Conservation (phyloP, 2,329 filamentous ascomycete species). For the Penicillium olsonii region DNA sequence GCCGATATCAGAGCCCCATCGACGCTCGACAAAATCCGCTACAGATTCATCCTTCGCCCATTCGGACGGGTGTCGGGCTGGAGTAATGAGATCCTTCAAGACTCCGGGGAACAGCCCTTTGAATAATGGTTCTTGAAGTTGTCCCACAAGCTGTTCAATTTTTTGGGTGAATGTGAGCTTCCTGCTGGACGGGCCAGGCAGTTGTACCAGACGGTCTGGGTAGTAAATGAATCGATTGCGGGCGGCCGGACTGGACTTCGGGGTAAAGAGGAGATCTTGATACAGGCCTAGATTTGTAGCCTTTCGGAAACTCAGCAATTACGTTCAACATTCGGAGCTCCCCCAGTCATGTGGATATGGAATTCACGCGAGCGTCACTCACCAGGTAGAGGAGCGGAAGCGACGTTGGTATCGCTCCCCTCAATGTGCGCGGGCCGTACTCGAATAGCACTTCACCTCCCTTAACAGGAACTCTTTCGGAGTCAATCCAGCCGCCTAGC, state of each 20-base stretch:
- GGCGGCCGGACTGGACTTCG: constrained; percentile 53
- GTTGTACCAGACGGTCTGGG: constrained; percentile 72
- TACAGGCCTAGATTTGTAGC: constrained; percentile 59
- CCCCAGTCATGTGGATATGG: constrained; percentile 9
- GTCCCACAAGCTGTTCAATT: constrained; percentile 25
- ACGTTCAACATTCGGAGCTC: neutral
- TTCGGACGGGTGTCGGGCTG: constrained; percentile 36
- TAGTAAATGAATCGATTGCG: constrained; percentile 82
- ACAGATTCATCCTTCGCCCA: constrained; percentile 65
- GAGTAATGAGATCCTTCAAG: constrained; percentile 41
- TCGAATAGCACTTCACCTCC: constrained; percentile 74
- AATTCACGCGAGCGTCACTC: constrained; percentile 28
- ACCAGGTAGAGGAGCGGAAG: constrained; percentile 72
- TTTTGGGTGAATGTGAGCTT: constrained; percentile 19
- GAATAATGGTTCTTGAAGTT: constrained; percentile 59
- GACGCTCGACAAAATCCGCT: constrained; percentile 63
- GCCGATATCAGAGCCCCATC: constrained; percentile 57
- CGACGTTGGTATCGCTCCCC: constrained; percentile 59
- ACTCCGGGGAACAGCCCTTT: neutral
- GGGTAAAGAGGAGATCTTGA: constrained; percentile 58
- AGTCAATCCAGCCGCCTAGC: constrained; percentile 83
- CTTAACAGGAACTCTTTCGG: constrained; percentile 59
- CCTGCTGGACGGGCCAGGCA: constrained; percentile 52
- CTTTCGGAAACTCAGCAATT: constrained; percentile 41
- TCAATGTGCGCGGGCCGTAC: constrained; percentile 76